phyloP scores from a whole-genome alignment of 192 early-diverging fungal genomes.

The Mortierella claussenii region DNA sequence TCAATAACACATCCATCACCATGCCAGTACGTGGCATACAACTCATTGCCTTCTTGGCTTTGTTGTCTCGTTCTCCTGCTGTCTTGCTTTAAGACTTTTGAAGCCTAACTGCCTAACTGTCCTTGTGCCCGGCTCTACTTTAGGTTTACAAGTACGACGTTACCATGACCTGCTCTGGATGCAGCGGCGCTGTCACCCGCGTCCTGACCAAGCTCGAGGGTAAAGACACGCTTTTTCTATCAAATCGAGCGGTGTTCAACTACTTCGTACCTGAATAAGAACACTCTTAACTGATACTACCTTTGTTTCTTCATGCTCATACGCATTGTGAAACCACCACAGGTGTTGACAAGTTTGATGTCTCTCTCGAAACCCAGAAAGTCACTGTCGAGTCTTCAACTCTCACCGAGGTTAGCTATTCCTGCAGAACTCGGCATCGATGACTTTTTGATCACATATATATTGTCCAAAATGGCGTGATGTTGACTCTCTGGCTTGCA shows the following conservation, averaged over 20 bases:
- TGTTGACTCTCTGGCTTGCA: background rate
- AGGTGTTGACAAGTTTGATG: constrained; percentile 60
- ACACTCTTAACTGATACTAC: background rate
- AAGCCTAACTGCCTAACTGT: background rate
- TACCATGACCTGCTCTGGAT: constrained; percentile 83
- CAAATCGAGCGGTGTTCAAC: no score
- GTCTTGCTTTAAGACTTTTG: background rate
- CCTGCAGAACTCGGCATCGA: background rate
- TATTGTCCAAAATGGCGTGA: background rate
- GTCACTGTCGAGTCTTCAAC: constrained; percentile 62
- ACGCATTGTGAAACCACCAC: background rate
- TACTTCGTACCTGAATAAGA: background rate
- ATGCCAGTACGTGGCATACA: constrained; percentile 45
- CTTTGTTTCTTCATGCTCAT: background rate
- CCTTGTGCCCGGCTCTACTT: background rate
- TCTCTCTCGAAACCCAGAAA: constrained; percentile 70
- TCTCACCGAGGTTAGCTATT: constrained; percentile 25
- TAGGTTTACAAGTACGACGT: constrained; percentile 79
- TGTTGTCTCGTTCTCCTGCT: background rate
- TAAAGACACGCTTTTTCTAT: constrained; percentile 23
- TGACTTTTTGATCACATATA: background rate
- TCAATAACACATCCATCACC: background rate
- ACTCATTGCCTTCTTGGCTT: no score
- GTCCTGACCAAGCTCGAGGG: constrained; percentile 69
- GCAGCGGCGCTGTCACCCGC: constrained; percentile 77